Evolutionary conservation across 2,329 filamentous ascomycete species (phyloP), one percentile per base, ranked within the genome.

Genomic region (Sporothrix inflata): DNA sequence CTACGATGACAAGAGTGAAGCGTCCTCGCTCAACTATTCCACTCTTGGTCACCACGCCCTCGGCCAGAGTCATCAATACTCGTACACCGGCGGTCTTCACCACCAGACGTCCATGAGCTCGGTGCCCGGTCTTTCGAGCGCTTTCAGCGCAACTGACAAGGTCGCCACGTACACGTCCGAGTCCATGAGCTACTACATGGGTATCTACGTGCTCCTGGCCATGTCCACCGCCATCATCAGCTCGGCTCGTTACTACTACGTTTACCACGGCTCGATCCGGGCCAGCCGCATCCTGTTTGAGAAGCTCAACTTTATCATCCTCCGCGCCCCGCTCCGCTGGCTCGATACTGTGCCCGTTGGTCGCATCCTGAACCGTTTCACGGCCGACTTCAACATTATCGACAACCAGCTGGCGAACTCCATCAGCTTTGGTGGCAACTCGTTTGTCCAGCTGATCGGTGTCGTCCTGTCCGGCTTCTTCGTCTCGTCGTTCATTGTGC

Each of bases 331-430:
- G 1, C 83, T 94, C n/a, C 85, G 92, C 74, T 94, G 92, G 91
- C 85, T 95, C 49, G 92, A 95, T 78, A 94, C 92, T 0, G 90
- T 94, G 0, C 93, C 93, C 0, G 84, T 94, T 1, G 92, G 92
- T 1, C 88, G 92, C 61, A 88, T 94, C 49, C 83, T 94, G 24
- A 95, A 95, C 80, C 87, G 92, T 1, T 93, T 94, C 79, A 93
- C 92, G 0, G 85, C 90, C 3, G 92, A 95, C 80, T 94, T 95
- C 79, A 89, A 90, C 76, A 86, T 89, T 53, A 87, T 94, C 66
- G 92, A 95, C 80, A 89, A 87, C 7, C 85, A 88, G 47, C 82
- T 94, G 67, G 87, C 89, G 7, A 86, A 87, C 75, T 88, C 92
- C 68, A 79, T 93, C 74, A 86, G 85, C 5, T 89, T 90, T 75